phyloP scores from a whole-genome alignment of 2,329 filamentous ascomycete species.

The Diaporthe nobilis region DNA sequence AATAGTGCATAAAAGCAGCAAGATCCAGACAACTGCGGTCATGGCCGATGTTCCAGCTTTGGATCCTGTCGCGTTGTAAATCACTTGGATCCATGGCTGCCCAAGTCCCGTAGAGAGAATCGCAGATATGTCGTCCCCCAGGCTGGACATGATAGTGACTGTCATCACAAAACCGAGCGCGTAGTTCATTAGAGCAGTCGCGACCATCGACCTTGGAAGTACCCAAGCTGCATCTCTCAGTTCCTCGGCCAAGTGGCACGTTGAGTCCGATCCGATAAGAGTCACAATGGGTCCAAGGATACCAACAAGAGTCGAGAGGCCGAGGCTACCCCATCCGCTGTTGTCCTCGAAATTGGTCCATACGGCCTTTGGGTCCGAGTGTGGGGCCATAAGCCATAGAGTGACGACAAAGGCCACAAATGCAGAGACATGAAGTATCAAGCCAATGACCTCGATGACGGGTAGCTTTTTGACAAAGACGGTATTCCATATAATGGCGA shows the following conservation, averaged over 20 bases:
- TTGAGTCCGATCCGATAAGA: conserved; percentile 7
- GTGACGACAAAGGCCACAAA: conserved; percentile 11
- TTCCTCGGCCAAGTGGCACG: conserved; percentile 17
- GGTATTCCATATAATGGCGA: conserved; percentile 1
- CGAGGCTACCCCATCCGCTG: background rate
- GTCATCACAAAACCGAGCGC: conserved; percentile 13
- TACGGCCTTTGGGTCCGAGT: conserved; percentile 3
- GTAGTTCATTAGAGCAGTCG: conserved; percentile 1
- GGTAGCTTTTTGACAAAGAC: conserved; percentile 3
- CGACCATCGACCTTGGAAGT: conserved; percentile 1
- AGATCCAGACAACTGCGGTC: background rate
- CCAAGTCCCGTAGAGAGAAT: background rate
- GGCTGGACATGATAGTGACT: conserved; percentile 12
- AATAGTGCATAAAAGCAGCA: background rate
- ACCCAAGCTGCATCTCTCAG: conserved; percentile 25
- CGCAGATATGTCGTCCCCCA: background rate
- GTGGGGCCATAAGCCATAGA: background rate
- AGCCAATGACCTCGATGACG: background rate
- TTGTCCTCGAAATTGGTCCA: conserved; percentile 15
- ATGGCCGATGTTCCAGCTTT: background rate
- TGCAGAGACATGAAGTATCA: background rate
- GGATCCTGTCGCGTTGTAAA: conserved; percentile 14
- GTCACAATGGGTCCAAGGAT: conserved; percentile 17
- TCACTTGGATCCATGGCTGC: conserved; percentile 11
- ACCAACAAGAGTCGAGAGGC: conserved; percentile 18